Base-by-base conservation (phyloP, 139 green algal species). In the Tetradesmus obliquus region DNA sequence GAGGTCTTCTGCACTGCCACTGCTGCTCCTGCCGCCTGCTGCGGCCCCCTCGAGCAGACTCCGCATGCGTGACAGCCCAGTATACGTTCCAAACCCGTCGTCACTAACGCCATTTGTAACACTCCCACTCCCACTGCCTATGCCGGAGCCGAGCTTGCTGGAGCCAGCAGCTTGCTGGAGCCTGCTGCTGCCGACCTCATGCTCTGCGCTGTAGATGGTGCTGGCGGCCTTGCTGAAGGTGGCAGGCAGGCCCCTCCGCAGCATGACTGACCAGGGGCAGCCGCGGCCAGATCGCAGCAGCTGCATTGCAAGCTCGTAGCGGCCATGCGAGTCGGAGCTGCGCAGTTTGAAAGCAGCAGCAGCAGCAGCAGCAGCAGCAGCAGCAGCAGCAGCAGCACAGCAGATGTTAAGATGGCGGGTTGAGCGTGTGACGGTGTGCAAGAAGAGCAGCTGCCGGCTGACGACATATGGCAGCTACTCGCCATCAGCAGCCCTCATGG, bases 251-350 rank as follows among this genome's bases (percentile, higher is more conserved):
- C 83, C 83, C 8, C 57, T 17, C 4, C 83, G 55, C 5, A 79
- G 22, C 57, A 88, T 76, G 5, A 88, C 83, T 22, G 83, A 88
- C 83, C 83, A 88, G 57, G 83, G 83, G 58, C 83, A 88, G 55
- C 83, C 5, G 19, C 13, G 22, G 9, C 57, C 55, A 8, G 83
- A 76, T 17, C 83, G 83, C 83, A 88, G 55, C 55, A 79, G 83
- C 83, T 76, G n/a, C 83, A 88, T 88, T 2, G 83, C 83, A 19
- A 88, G 83, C 20, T 76, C 57, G 45, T 88, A 88, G 22, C 83
- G 55, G 57, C 57, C 83, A 22, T 88, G 55, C 1, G 83, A 55
- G 57, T 88, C 83, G 13, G n/a, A 76, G 45, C 83, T 88, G 55
- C 80, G 71, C 51, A 69, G 7, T 51, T 17, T n/a, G 20, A 15